A percentile compares a stretch with the other conserved stretches of the same genome.
Evolutionary conservation across 2,329 filamentous ascomycete genomes (phyloP).

Genomic region (Sclerotinia trifoliorum): DNA sequence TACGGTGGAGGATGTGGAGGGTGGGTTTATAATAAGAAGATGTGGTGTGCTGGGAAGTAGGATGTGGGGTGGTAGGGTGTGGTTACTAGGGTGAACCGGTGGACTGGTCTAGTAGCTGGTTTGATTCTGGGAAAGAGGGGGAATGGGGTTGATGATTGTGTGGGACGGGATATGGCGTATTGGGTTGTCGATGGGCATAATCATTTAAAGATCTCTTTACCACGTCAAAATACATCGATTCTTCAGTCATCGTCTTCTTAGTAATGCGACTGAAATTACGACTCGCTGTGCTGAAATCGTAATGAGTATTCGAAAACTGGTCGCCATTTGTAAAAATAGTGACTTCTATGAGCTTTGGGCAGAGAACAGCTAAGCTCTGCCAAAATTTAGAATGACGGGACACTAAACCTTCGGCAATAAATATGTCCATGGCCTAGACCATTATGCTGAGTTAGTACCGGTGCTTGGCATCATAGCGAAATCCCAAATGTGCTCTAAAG

Average conservation of each 20-base stretch:
- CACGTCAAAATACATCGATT: accelerated
- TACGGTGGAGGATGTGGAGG: conserved; percentile 27
- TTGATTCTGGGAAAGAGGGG: neutral
- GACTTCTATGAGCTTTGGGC: neutral
- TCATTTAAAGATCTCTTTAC: neutral
- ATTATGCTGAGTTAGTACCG: neutral
- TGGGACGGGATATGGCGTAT: neutral
- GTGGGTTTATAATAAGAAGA: conserved; percentile 25
- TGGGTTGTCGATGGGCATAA: too few species aligned
- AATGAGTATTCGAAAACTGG: neutral
- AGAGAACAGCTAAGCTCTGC: neutral
- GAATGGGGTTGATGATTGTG: neutral
- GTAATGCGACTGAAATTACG: neutral
- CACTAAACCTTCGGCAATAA: accelerated
- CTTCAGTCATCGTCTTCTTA: neutral
- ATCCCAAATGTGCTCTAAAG: neutral
- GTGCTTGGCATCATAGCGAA: neutral
- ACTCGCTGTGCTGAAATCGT: neutral
- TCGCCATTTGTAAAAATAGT: neutral
- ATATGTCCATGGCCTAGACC: accelerated
- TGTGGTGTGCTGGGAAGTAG: conserved; percentile 26
- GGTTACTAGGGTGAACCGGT: too few species aligned
- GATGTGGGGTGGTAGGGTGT: too few species aligned
- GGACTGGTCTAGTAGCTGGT: neutral
- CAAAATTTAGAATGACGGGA: neutral